Percentiles rank a stretch among this genome's conserved stretches.
phyloP scores from a whole-genome alignment of 1,139 yeast species.

The Candida freyschussii region DNA sequence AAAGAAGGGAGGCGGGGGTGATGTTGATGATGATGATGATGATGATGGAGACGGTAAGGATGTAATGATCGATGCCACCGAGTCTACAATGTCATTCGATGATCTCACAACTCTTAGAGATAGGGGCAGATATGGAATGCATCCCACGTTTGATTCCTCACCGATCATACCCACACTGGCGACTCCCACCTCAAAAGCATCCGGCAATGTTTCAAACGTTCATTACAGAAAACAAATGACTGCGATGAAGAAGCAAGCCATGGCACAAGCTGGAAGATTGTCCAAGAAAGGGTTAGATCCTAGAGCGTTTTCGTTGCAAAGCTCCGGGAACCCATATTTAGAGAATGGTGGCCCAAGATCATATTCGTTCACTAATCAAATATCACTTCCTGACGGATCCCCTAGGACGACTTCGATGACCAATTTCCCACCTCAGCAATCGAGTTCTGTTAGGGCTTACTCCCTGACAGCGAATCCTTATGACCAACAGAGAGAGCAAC shows the following conservation, averaged over 20 bases:
- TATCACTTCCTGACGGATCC: slow-evolving; percentile 2
- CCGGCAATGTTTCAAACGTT: slow-evolving; percentile 31
- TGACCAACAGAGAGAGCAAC: slow-evolving; percentile 10
- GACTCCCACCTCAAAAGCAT: slow-evolving; percentile 9
- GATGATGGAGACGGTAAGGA: slow-evolving; percentile 47
- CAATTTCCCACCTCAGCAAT: slow-evolving; percentile 4
- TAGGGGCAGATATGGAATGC: slow-evolving; percentile 57
- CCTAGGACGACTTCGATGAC: slow-evolving; percentile 16
- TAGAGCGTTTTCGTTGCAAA: slow-evolving; percentile 56
- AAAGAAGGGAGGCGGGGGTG: slow-evolving; percentile 24
- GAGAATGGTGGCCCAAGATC: slow-evolving; percentile 13
- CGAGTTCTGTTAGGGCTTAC: slow-evolving; percentile 14
- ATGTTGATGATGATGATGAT: slow-evolving; percentile 28
- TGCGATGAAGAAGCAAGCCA: slow-evolving; percentile 57
- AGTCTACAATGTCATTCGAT: slow-evolving; percentile 49
- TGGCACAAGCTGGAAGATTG: slow-evolving; percentile 25
- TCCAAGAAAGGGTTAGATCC: slow-evolving; percentile 28
- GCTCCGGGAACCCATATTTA: slow-evolving; percentile 17
- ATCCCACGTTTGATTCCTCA: slow-evolving; percentile 48
- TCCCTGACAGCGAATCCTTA: slow-evolving; percentile 20
- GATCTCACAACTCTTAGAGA: slow-evolving; percentile 61
- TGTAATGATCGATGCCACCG: slow-evolving; percentile 43
- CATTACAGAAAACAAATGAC: slow-evolving; percentile 68
- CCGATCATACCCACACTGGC: slow-evolving; percentile 68
- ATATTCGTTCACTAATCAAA: slow-evolving; percentile 10